Evolutionary conservation across 805 yeast genomes (phyloP), one percentile per base, ranked within the genome.

Genomic region (Candida parachauliodes): DNA sequence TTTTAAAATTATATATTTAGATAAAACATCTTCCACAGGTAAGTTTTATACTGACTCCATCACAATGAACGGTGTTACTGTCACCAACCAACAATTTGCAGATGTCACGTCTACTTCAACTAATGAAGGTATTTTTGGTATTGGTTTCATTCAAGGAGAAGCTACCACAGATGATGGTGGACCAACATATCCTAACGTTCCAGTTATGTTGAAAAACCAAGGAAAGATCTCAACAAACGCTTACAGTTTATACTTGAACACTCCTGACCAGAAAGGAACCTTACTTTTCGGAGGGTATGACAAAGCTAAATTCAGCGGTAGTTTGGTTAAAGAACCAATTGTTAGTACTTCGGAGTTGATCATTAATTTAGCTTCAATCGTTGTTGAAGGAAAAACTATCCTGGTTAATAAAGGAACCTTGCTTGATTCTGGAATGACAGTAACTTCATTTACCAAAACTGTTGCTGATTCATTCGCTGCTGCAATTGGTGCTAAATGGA

Each of bases 101-200:
- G 55, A 47, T 36, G 54, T 52, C 16, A 45, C 45, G 11, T 7
- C 24, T 4, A 75, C 87, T 1, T 76, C 77, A 44, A 77, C 88
- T 4, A 55, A 76, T 6, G 59, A 72, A 40, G 91, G 94, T 40
- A 89, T 86, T 19, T 58, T 85, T 28, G 88, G 89, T 22, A 77
- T 85, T 43, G 91, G 91, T 10, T 82, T 33, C 60, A 60, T 75
- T 6, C 83, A 78, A 10, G 66, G 83, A 37, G 95, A 88, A 57
- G 82, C 91, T 1, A 14, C 7, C 10, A 29, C 49, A 28, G n/a
- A n/a, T n/a, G n/a, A n/a, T 14, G 57, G 51, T 47, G 32, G 36
- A 22, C 11, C 39, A 19, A 59, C 36, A 16, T 60, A 62, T 44
- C 44, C 46, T 37, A 67, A 65, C 40, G 43, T 65, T 20, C 73